Percentiles rank a stretch among this genome's conserved stretches.
Conservation (phyloP, 1,139 yeast species). For the Geotrichum aggregatum region DNA sequence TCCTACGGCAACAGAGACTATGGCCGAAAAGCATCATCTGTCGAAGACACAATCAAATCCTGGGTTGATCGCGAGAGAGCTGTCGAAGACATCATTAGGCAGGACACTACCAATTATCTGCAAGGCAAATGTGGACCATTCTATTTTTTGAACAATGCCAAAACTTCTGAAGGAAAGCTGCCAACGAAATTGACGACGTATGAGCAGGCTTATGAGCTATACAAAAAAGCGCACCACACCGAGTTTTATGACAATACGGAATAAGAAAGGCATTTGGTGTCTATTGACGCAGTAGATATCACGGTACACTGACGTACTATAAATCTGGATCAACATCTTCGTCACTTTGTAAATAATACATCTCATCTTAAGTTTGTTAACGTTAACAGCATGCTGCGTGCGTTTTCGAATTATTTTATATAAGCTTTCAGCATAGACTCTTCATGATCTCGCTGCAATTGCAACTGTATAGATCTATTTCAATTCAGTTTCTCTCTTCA, state of each 20-base stretch:
- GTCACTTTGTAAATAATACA: too few relatives aligned
- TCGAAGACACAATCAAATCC: constrained; percentile 28
- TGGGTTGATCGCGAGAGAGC: constrained; percentile 34
- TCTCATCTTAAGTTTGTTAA: too few relatives aligned
- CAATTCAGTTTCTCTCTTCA: too few relatives aligned
- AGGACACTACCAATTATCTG: constrained; percentile 28
- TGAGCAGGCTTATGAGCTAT: constrained; percentile 1
- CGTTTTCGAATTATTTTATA: too few relatives aligned
- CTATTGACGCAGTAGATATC: too few relatives aligned
- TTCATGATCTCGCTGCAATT: too few relatives aligned
- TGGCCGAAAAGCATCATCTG: constrained; percentile 22
- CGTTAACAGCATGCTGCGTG: too few relatives aligned
- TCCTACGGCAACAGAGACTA: constrained; percentile 37
- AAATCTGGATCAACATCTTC: too few relatives aligned
- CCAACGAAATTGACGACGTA: background rate
- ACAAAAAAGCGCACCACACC: constrained; percentile 1
- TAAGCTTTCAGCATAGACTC: too few relatives aligned
- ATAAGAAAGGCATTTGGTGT: too few relatives aligned
- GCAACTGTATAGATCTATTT: too few relatives aligned
- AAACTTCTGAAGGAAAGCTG: constrained; percentile 3
- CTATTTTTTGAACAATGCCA: constrained; percentile 21
- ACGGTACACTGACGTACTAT: too few relatives aligned
- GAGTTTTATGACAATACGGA: constrained; percentile 2
- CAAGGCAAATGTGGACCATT: constrained; percentile 33
- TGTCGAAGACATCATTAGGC: constrained; percentile 37